These are phyloP conservation scores for Fusarium sp. DNA, from an alignment of 2,329 filamentous ascomycete genomes.

Conservation along the genomic window DNA sequence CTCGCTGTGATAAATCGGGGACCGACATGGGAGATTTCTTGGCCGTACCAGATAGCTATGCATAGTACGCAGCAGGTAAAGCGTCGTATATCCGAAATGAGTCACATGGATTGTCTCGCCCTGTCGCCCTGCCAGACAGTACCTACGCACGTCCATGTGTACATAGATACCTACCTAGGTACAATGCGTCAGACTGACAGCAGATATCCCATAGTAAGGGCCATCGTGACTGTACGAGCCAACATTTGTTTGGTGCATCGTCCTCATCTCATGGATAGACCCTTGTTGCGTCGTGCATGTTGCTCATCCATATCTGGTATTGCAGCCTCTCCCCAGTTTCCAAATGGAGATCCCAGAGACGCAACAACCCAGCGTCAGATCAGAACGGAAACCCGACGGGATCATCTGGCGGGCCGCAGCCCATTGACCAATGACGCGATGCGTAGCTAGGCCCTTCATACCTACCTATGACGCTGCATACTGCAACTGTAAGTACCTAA, in stretches of 20 bases:
- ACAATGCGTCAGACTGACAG: constrained; percentile 18
- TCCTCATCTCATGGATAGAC: constrained; percentile 29
- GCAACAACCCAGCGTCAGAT: constrained; percentile 37
- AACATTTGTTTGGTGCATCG: constrained; percentile 16
- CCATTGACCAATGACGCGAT: constrained; percentile 35
- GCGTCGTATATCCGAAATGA: constrained; percentile 26
- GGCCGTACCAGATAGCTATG: constrained; percentile 2
- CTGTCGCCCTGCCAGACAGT: constrained; percentile 26
- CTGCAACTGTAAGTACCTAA: too few species aligned
- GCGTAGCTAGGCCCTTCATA: constrained; percentile 19
- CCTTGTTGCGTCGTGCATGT: constrained; percentile 21
- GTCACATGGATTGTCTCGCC: constrained; percentile 26
- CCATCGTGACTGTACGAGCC: constrained; percentile 28
- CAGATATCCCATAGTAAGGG: constrained; percentile 10
- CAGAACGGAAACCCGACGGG: constrained; percentile 8
- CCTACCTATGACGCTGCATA: constrained; percentile 22
- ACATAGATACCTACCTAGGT: not conserved
- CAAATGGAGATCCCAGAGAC: constrained; percentile 33
- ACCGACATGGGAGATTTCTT: constrained; percentile 30
- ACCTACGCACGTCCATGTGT: too few species aligned
- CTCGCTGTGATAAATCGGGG: constrained; percentile 19
- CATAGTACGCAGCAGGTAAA: constrained; percentile 1
- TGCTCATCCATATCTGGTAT: constrained; percentile 28
- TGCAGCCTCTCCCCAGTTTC: constrained; percentile 31
- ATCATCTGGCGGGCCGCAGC: constrained; percentile 17